A percentile compares a stretch with the other conserved stretches of the same genome.
These are phyloP conservation scores for Phytophthora multivora DNA, from an alignment of 352 stramenopile genomes.

Conservation along the genomic window DNA sequence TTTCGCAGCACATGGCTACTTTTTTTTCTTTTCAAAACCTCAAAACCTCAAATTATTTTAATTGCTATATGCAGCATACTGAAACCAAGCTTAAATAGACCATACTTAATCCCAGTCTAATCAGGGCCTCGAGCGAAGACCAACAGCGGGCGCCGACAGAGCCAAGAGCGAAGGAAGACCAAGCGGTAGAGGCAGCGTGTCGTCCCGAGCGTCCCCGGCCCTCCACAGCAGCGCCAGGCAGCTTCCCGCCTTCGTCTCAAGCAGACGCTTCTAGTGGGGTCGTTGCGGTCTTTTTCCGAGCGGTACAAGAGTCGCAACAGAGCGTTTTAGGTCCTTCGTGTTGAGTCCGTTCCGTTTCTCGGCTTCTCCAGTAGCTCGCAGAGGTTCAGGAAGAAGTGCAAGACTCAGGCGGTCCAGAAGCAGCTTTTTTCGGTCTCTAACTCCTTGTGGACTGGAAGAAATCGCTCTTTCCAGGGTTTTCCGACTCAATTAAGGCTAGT, in stretches of 20 bases:
- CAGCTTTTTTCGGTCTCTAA: background rate
- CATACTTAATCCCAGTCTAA: slow-evolving; percentile 31
- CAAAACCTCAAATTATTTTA: slow-evolving; percentile 4
- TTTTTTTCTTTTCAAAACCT: slow-evolving; percentile 4
- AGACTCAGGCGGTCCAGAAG: background rate
- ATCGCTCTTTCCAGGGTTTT: slow-evolving; percentile 5
- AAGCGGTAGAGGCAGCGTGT: slow-evolving; percentile 32
- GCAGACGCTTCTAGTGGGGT: slow-evolving; percentile 14
- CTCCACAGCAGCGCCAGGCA: slow-evolving; percentile 14
- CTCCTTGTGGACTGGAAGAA: slow-evolving; percentile 7
- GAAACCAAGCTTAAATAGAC: background rate
- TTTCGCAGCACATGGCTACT: background rate
- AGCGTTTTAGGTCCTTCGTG: slow-evolving; percentile 1
- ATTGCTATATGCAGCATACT: background rate
- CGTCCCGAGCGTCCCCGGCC: slow-evolving; percentile 33
- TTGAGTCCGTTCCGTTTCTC: background rate
- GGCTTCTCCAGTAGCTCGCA: background rate
- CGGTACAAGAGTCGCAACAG: slow-evolving; percentile 23
- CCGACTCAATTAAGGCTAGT: background rate
- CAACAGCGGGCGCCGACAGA: slow-evolving; percentile 34
- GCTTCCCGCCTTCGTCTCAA: slow-evolving; percentile 20
- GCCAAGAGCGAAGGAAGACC: slow-evolving; percentile 32
- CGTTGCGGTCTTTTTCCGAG: slow-evolving; percentile 16
- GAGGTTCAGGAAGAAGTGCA: background rate
- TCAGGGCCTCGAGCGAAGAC: slow-evolving; percentile 29